A percentile compares a stretch with the other conserved stretches of the same genome.
phyloP scores from a whole-genome alignment of 345 rosid species.

The Hypericum perforatum region DNA sequence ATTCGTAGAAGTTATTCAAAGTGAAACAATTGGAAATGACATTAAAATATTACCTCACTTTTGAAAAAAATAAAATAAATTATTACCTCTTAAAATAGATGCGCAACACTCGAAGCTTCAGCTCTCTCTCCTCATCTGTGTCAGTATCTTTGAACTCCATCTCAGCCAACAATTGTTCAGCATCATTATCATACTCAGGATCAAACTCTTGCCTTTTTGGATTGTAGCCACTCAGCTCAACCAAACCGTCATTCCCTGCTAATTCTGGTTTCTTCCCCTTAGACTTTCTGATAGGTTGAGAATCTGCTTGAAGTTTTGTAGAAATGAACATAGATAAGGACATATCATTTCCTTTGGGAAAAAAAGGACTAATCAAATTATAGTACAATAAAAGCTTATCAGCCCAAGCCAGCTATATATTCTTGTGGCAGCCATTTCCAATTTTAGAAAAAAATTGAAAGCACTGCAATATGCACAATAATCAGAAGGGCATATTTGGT shows the following conservation, averaged over 20 bases:
- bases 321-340: background rate
- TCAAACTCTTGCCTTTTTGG: conserved; percentile 81
- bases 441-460: too few relatives aligned
- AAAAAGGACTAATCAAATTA: background rate
- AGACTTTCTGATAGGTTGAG: conserved; percentile 46
- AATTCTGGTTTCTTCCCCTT: conserved; percentile 60
- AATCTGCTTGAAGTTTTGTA: conserved; percentile 37
- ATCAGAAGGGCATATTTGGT: too few relatives aligned
- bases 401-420: too few relatives aligned
- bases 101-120: conserved; percentile 73
- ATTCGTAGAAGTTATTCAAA: too few relatives aligned
- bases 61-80: background rate
- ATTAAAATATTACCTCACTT: background rate
- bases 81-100: conserved; percentile 73
- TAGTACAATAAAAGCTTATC: background rate
- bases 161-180: conserved; percentile 90
- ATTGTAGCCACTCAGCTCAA: conserved; percentile 73
- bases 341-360: background rate
- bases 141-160: conserved; percentile 95
- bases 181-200: conserved; percentile 90
- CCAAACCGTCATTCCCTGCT: conserved; percentile 48
- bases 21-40: background rate
- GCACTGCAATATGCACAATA: too few relatives aligned
- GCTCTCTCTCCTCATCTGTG: conserved; percentile 71
- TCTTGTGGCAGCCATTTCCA: too few relatives aligned